These are phyloP conservation scores for Sarcodon aspratus DNA, from an alignment of 768 basidiomycete species.

Conservation along the genomic window DNA sequence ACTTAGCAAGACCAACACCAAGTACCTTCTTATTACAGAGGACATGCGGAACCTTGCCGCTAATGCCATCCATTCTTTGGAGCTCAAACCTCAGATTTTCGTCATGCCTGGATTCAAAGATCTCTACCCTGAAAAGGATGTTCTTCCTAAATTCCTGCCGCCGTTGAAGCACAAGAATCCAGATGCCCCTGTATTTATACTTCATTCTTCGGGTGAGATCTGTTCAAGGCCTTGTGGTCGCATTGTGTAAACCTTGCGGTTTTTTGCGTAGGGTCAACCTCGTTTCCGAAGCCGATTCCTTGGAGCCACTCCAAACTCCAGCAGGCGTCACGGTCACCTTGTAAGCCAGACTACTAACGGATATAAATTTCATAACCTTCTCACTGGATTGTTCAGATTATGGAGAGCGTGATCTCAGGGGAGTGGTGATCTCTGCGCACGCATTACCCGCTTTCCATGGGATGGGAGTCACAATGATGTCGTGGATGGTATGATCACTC, in stretches of 20 bases:
- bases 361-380: background rate
- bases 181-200: slow-evolving; percentile 11
- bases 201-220: slow-evolving; percentile 17
- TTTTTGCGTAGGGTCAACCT: slow-evolving; percentile 11
- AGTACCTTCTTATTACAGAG: slow-evolving; percentile 16
- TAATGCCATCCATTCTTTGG: slow-evolving; percentile 2
- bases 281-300: slow-evolving; percentile 16
- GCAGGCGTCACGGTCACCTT: background rate
- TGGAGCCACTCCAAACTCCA: slow-evolving; percentile 9
- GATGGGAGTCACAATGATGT: slow-evolving; percentile 17
- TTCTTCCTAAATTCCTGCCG: slow-evolving; percentile 5
- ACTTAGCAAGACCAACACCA: slow-evolving; percentile 14
- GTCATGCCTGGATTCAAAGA: slow-evolving; percentile 14
- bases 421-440: slow-evolving; percentile 14
- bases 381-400: slow-evolving; percentile 4
- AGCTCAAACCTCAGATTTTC: background rate
- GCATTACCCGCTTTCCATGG: slow-evolving; percentile 21
- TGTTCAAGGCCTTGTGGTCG: background rate
- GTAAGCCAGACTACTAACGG: background rate
- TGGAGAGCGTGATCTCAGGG: slow-evolving; percentile 13
- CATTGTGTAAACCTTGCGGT: background rate
- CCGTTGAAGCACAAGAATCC: slow-evolving; percentile 5
- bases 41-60: slow-evolving; percentile 10
- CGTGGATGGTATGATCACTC: slow-evolving; percentile 9
- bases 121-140: slow-evolving; percentile 6